phyloP scores from a whole-genome alignment of 108 stramenopile species.

The Pseudonitzschia pungens region DNA sequence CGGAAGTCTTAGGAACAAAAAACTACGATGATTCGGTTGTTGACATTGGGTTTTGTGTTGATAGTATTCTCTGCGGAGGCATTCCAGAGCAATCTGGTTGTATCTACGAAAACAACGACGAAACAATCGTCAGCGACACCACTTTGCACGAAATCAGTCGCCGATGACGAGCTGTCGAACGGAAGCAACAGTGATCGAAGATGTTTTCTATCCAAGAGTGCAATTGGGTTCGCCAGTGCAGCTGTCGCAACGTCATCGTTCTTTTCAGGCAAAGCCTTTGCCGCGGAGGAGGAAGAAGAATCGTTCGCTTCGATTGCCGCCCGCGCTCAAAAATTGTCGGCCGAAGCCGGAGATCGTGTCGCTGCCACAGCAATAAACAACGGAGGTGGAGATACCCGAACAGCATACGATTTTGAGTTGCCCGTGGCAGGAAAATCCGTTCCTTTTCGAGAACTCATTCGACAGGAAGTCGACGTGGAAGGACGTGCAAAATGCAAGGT shows the following conservation, averaged over 20 bases:
- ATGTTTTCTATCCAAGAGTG: neutral
- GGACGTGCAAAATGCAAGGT: constrained; percentile 64
- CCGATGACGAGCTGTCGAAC: neutral
- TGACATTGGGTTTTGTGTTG: neutral
- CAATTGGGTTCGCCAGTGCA: neutral
- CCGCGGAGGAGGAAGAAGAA: constrained; percentile 32
- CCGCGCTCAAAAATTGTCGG: constrained; percentile 59
- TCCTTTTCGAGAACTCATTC: constrained; percentile 54
- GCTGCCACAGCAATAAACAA: constrained; percentile 15
- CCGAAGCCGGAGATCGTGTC: constrained; percentile 40
- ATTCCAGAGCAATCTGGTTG: neutral
- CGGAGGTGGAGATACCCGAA: constrained; percentile 47
- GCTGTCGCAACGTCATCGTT: neutral
- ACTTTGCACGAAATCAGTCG: neutral
- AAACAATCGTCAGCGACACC: neutral
- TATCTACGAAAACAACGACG: neutral
- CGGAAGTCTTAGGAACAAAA: neutral
- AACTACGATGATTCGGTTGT: neutral
- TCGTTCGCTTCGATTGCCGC: constrained; percentile 68
- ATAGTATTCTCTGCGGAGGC: constrained; percentile 1
- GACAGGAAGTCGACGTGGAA: constrained; percentile 47
- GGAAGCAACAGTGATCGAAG: neutral
- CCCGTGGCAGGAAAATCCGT: constrained; percentile 57
- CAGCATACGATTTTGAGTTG: constrained; percentile 80
- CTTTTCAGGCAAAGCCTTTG: neutral